These are phyloP conservation scores for Xylaria sp. DNA, from an alignment of 2,329 filamentous ascomycete species.

Conservation along the genomic window DNA sequence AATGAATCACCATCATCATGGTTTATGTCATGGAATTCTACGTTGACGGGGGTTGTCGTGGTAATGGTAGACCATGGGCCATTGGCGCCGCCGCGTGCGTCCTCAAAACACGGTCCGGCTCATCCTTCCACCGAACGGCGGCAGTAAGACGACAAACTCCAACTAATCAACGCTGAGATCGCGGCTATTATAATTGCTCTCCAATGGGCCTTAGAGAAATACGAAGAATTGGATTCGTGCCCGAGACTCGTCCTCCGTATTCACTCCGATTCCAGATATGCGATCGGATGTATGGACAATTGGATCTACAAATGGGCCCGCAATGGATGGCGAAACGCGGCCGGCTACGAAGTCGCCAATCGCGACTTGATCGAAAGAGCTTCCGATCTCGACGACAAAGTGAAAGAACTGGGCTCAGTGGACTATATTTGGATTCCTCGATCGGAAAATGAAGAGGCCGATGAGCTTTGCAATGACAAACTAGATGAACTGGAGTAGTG, in stretches of 20 bases:
- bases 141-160: constrained; percentile 11
- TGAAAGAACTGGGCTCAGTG: constrained; percentile 47
- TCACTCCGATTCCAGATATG: constrained; percentile 53
- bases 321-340: constrained; percentile 37
- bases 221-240: constrained; percentile 30
- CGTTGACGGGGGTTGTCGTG: constrained; percentile 51
- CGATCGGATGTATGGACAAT: constrained; percentile 48
- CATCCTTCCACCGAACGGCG: neutral
- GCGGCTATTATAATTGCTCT: constrained; percentile 59
- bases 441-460: constrained; percentile 49
- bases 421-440: constrained; percentile 51
- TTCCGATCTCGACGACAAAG: constrained; percentile 41
- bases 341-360: constrained; percentile 50
- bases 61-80: constrained; percentile 45
- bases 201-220: constrained; percentile 55
- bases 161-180: constrained; percentile 54
- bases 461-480: constrained; percentile 47
- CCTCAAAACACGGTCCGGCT: constrained; percentile 21
- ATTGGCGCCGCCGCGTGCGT: constrained; percentile 50
- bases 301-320: constrained; percentile 50
- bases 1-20: constrained; percentile 42
- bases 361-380: constrained; percentile 51
- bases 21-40: constrained; percentile 51
- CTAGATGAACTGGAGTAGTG: constrained; percentile 43
- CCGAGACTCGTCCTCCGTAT: constrained; percentile 48